phyloP scores from a whole-genome alignment of 2,329 filamentous ascomycete genomes.

The Botrytis sinoallii region DNA sequence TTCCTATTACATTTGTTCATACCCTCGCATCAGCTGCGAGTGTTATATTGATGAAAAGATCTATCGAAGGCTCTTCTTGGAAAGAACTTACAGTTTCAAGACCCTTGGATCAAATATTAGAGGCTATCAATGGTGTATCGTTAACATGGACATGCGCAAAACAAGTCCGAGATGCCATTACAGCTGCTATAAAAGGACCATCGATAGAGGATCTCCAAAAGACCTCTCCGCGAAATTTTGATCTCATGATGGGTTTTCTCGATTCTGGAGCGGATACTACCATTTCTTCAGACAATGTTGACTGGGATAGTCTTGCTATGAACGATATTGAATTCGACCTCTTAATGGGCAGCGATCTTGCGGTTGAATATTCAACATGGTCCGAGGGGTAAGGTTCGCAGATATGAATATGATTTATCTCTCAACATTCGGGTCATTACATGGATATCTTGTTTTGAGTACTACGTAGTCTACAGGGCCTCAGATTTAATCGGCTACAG shows the following conservation, averaged over 20 bases:
- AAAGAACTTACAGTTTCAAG: conserved; percentile 47
- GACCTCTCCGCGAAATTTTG: conserved; percentile 24
- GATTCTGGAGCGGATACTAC: background rate
- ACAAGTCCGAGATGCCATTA: conserved; percentile 42
- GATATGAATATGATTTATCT: background rate
- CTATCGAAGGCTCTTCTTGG: conserved; percentile 41
- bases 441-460: background rate
- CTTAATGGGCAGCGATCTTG: conserved; percentile 17
- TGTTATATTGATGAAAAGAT: conserved; percentile 47
- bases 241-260: conserved; percentile 25
- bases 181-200: conserved; percentile 23
- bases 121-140: conserved; percentile 52
- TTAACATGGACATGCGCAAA: conserved; percentile 47
- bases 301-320: conserved; percentile 19
- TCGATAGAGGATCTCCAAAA: conserved; percentile 11
- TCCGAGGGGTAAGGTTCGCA: background rate
- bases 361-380: conserved; percentile 15
- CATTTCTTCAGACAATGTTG: conserved; percentile 13
- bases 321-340: conserved; percentile 21
- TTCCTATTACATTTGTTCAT: conserved; percentile 49
- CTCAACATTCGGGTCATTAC: background rate
- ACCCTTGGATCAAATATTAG: conserved; percentile 48
- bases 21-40: conserved; percentile 48
- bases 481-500: background rate
- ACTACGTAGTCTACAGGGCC: background rate